Conservation (phyloP, 2,329 filamentous ascomycete genomes). For the Mycosphaerella sp. region DNA sequence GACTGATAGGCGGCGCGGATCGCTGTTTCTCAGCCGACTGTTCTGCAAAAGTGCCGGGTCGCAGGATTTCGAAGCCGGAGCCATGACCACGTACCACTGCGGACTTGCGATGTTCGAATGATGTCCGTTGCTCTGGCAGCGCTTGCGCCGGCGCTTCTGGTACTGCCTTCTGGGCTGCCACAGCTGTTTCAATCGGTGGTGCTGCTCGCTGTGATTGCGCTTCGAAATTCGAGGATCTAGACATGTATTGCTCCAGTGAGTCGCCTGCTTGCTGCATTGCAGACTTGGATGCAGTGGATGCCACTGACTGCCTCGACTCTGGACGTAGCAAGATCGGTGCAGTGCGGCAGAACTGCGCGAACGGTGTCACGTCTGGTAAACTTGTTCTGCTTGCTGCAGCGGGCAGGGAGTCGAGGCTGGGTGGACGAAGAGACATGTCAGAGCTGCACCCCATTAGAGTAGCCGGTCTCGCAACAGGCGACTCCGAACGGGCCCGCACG, state of each 20-base stretch:
- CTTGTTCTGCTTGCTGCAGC: slow-evolving; percentile 25
- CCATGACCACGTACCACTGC: slow-evolving; percentile 30
- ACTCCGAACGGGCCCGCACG: slow-evolving; percentile 4
- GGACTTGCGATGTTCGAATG: slow-evolving; percentile 25
- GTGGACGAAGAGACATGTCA: background rate
- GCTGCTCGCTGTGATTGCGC: background rate
- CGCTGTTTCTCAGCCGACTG: slow-evolving; percentile 15
- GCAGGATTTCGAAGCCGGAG: slow-evolving; percentile 34
- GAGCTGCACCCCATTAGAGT: background rate
- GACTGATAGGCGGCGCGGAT: slow-evolving; percentile 26
- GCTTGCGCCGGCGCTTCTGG: background rate
- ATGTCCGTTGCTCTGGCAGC: slow-evolving; percentile 5
- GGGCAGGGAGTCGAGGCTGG: slow-evolving; percentile 25
- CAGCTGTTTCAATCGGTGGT: background rate
- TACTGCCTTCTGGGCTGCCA: background rate
- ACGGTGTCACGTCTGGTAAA: slow-evolving; percentile 31
- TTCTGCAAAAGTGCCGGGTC: slow-evolving; percentile 29
- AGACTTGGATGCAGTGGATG: slow-evolving; percentile 2
- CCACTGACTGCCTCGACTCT: slow-evolving; percentile 2
- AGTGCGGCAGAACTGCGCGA: slow-evolving; percentile 29
- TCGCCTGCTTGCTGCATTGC: slow-evolving; percentile 9
- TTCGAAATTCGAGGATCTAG: slow-evolving; percentile 1
- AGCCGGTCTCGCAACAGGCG: background rate
- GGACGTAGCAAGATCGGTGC: slow-evolving; percentile 22
- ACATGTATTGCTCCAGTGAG: slow-evolving; percentile 4